Conservation (phyloP, 805 yeast genomes). For the Saccharomycopsis schoenii region DNA sequence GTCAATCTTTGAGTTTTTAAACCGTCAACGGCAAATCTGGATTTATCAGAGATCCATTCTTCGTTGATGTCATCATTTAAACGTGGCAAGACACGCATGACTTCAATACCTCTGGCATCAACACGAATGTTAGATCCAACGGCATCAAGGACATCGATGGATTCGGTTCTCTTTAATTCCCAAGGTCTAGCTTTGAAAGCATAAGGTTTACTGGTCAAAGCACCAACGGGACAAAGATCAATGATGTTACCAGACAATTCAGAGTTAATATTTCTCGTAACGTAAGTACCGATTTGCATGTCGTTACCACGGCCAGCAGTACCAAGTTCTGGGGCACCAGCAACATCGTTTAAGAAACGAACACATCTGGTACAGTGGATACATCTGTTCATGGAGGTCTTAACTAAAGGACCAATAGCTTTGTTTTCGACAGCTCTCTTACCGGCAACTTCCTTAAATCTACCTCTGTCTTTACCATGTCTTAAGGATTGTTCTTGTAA, state of each 20-base stretch:
- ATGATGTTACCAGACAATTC: slow-evolving; percentile 82
- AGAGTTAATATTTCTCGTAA: slow-evolving; percentile 73
- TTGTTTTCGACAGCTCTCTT: slow-evolving; percentile 87
- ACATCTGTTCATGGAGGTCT: slow-evolving; percentile 87
- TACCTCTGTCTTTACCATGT: slow-evolving; percentile 79
- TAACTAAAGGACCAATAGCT: slow-evolving; percentile 81
- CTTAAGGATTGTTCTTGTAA: slow-evolving; percentile 79
- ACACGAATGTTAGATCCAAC: slow-evolving; percentile 76
- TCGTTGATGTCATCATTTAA: slow-evolving; percentile 79
- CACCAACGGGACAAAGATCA: slow-evolving; percentile 89
- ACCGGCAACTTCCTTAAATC: slow-evolving; percentile 72
- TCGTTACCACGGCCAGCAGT: slow-evolving; percentile 87
- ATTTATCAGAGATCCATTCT: slow-evolving; percentile 86
- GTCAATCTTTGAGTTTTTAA: slow-evolving; percentile 79
- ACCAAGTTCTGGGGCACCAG: slow-evolving; percentile 89
- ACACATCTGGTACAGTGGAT: slow-evolving; percentile 90
- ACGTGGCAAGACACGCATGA: slow-evolving; percentile 79
- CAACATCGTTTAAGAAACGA: slow-evolving; percentile 80
- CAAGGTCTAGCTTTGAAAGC: slow-evolving; percentile 91
- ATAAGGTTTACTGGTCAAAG: slow-evolving; percentile 80
- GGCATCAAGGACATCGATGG: slow-evolving; percentile 77
- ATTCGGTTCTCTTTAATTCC: slow-evolving; percentile 85
- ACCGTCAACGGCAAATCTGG: slow-evolving; percentile 80
- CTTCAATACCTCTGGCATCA: slow-evolving; percentile 80
- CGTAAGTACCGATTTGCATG: slow-evolving; percentile 83